Evolutionary conservation across 2,329 filamentous ascomycete genomes (phyloP).

Genomic region (Cladorrhinum sp.): DNA sequence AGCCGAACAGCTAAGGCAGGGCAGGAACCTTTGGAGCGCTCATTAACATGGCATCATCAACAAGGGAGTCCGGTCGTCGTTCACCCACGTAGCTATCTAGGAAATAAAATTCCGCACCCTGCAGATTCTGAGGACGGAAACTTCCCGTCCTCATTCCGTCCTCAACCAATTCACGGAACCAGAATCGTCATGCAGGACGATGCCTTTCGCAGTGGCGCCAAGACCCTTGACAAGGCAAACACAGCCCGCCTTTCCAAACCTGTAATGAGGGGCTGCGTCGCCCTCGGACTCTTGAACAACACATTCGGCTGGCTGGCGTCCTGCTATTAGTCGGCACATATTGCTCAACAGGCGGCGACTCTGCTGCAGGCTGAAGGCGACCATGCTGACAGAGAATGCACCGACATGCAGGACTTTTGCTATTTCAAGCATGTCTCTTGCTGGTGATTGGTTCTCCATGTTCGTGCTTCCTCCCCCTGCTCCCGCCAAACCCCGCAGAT

Average conservation of each 20-base stretch:
- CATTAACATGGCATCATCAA: slow-evolving; percentile 8
- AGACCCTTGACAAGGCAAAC: too few relatives aligned
- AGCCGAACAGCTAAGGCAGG: slow-evolving; percentile 13
- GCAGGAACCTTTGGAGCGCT: slow-evolving; percentile 16
- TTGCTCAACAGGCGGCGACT: neutral
- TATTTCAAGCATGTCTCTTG: neutral
- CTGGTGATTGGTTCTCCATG: neutral
- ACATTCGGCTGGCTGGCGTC: neutral
- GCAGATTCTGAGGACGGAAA: too few relatives aligned
- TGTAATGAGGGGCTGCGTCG: neutral
- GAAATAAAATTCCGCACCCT: neutral
- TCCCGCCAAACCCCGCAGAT: neutral
- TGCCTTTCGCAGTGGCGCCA: too few relatives aligned
- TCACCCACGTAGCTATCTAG: slow-evolving; percentile 1
- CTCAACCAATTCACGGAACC: too few relatives aligned
- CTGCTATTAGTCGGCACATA: neutral
- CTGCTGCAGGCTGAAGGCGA: neutral
- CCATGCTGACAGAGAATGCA: neutral
- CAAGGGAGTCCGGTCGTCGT: slow-evolving; percentile 11
- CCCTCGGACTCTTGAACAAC: too few relatives aligned
- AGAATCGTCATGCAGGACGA: too few relatives aligned
- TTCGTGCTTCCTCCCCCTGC: too few relatives aligned
- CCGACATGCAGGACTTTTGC: neutral
- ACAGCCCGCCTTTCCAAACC: too few relatives aligned
- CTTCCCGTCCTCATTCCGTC: too few relatives aligned